Conservation (phyloP, 805 yeast species). For the Yarrowia sp. region DNA sequence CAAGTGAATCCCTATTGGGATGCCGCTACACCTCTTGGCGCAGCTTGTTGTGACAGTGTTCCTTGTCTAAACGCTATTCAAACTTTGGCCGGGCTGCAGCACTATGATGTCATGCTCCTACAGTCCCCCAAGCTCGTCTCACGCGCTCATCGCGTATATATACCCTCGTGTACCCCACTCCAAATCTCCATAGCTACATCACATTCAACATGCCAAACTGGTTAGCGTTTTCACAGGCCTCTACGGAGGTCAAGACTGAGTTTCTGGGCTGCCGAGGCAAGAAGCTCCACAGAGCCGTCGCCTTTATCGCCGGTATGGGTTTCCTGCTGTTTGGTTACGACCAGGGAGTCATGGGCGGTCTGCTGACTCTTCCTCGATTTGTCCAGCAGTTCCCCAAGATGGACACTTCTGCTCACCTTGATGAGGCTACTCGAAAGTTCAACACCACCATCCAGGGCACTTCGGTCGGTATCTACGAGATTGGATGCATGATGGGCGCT, state of each 20-base stretch:
- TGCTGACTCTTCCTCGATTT: constrained; percentile 53
- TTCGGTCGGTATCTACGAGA: constrained; percentile 42
- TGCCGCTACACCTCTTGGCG: constrained; percentile 21
- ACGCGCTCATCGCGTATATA: background rate
- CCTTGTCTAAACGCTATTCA: constrained; percentile 13
- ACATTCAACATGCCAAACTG: constrained; percentile 8
- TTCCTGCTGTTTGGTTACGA: constrained; percentile 62
- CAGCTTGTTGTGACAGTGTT: constrained; percentile 10
- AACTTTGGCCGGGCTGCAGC: background rate
- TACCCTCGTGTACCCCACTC: background rate
- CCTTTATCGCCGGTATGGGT: constrained; percentile 32
- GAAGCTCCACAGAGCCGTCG: constrained; percentile 30
- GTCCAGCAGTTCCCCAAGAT: constrained; percentile 31
- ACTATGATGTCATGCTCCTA: constrained; percentile 2
- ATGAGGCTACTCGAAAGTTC: constrained; percentile 2
- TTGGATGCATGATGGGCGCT: constrained; percentile 51
- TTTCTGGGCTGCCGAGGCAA: constrained; percentile 31
- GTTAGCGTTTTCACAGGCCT: constrained; percentile 10
- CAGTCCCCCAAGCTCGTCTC: background rate
- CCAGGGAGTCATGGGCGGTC: constrained; percentile 78
- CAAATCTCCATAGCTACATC: background rate
- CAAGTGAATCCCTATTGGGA: constrained; percentile 2
- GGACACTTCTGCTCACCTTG: constrained; percentile 14
- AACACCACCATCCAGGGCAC: constrained; percentile 32
- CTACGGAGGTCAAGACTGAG: constrained; percentile 21